Percentiles rank a stretch among this genome's conserved stretches.
phyloP scores from a whole-genome alignment of 345 rosid genomes.

The Hypericum perforatum region DNA sequence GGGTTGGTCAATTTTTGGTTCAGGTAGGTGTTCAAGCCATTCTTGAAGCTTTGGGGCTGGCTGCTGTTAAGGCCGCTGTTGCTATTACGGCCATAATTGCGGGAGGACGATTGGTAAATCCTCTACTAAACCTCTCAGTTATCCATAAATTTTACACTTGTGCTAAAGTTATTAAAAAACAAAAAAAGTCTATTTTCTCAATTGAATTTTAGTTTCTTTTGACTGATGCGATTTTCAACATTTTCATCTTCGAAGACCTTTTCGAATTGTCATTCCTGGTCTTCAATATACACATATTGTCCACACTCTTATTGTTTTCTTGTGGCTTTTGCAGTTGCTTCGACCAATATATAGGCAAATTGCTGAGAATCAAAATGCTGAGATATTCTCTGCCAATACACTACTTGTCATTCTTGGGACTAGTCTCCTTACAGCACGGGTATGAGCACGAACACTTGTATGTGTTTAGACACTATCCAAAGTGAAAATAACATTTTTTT shows the following conservation, averaged over 20 bases:
- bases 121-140: no score
- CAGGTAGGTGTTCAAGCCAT: conserved; percentile 98
- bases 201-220: no score
- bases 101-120: conserved; percentile 84
- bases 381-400: conserved; percentile 95
- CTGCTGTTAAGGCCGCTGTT: conserved; percentile 90
- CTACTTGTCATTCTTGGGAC: conserved; percentile 95
- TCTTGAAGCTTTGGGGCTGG: conserved; percentile 96
- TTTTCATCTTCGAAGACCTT: not conserved
- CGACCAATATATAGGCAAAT: conserved; percentile 95
- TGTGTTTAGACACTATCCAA: conserved; percentile 11
- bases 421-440: conserved; percentile 98
- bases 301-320: conserved; percentile 9
- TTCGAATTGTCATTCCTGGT: not conserved
- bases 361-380: conserved; percentile 96
- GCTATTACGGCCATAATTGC: conserved; percentile 95
- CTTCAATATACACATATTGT: not conserved
- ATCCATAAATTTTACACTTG: no score
- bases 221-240: no score
- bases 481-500: conserved; percentile 10
- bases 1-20: no score
- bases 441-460: conserved; percentile 22
- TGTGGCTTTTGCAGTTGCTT: conserved; percentile 59
- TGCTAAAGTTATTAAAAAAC: no score
- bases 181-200: no score